Evolutionary conservation across 192 early-diverging fungal species (phyloP), one percentile per base, ranked within the genome.

Genomic region (Radiomyces spectabilis): DNA sequence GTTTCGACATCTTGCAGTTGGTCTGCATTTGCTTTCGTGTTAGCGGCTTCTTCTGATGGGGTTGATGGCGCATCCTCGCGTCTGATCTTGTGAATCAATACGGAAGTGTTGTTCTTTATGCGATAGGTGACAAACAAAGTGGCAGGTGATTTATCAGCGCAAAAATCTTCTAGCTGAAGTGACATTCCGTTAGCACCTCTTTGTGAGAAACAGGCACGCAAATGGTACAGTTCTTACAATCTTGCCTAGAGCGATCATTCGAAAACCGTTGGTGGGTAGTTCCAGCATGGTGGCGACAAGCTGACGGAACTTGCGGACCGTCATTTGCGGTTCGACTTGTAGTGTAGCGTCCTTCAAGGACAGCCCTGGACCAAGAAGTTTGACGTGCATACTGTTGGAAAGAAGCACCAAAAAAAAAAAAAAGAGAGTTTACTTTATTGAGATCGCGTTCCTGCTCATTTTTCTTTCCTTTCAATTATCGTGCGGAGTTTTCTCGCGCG

Each of bases 151-250:
- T 44, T 42, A 37, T 53, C 37, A 21, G 31, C 39, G 19, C 41
- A 44, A 9, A 18, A 45, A 26, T 55, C 54, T 32, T 41, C 31
- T n/a, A 55, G 19, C 54, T 55, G 39, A 10, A 44, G 12, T 19
- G 2, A n/a, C 5, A n/a, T 44, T 16, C 12, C 16, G 7, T 4
- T 31, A 45, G n/a, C n/a, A n/a, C n/a, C n/a, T n/a, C n/a, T n/a
- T n/a, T n/a, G n/a, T n/a, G n/a, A n/a, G n/a, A n/a, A n/a, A n/a
- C n/a, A n/a, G n/a, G n/a, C n/a, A n/a, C n/a, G n/a, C n/a, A n/a
- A n/a, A n/a, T n/a, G n/a, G n/a, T n/a, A n/a, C n/a, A n/a, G n/a
- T n/a, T n/a, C 18, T 56, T 45, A 56, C 55, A 42, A 56, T 46
- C 29, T 44, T 56, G 9, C 55, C 55, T 33, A 44, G 18, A 12